Evolutionary conservation across 2,329 filamentous ascomycete genomes (phyloP), one percentile per base, ranked within the genome.

Genomic region (Pyricularia pennisetigena): DNA sequence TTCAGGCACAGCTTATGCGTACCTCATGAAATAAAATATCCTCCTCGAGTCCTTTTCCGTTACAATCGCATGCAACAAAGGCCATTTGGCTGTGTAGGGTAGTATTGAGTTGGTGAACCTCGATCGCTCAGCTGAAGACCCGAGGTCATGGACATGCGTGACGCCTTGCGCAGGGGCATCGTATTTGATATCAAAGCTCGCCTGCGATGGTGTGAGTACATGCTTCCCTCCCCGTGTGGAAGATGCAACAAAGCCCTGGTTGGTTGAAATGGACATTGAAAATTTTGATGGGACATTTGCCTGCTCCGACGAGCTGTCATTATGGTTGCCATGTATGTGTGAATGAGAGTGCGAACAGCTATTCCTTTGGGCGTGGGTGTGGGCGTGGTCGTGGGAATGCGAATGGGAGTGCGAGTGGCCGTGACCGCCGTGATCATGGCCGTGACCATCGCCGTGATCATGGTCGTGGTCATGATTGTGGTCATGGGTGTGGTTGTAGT

Each of bases 21-120:
- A 96, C 91, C 85, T 86, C 88, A 97, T 97, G 74, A 98, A 99
- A 79, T 99, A 99, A 72, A 97, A 96, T 71, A 99, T 98, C 63
- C 94, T 88, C 69, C 95, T 86, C 20, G 94, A 98, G 77, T 99
- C 94, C 74, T 93, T 93, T 75, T 98, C 94, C 16, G 89, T 87
- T 73, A 99, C 80, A 69, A 99, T 93, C 67, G 92, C 90, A 75
- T 97, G 89, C 23, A 97, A 74, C 41, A 98, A 83, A 0, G 94
- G 94, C 76, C 90, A 92, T 29, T 83, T 82, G 65, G 90, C 85
- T 12, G 89, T 90, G 68, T 86, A 83, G 0, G 84, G 84, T n/a
- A 98, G 82, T 3, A 98, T 77, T 68, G 90, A 85, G 16, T 83
- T 86, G 0, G 94, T 97, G 57, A 97, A 82, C 64, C 79, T 82